These are phyloP conservation scores for Streptanthus diversifolius DNA, from an alignment of 345 rosid genomes.

Conservation along the genomic window DNA sequence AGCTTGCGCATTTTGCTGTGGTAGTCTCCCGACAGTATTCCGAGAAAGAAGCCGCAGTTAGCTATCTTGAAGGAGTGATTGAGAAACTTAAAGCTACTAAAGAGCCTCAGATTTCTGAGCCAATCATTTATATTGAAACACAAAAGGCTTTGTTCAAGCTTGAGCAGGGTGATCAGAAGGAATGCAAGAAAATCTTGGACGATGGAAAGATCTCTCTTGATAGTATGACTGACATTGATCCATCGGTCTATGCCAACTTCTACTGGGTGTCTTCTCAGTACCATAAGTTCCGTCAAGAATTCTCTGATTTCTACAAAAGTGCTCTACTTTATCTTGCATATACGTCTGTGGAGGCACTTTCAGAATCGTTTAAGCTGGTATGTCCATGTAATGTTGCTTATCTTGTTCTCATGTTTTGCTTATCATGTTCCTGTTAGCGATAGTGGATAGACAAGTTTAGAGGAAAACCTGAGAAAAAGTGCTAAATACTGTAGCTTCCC, in stretches of 20 bases:
- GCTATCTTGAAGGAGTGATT: slow-evolving; percentile 79
- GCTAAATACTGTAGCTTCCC: background rate
- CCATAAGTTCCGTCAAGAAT: slow-evolving; percentile 76
- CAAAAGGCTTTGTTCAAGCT: slow-evolving; percentile 85
- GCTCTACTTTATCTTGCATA: slow-evolving; percentile 97
- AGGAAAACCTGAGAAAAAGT: background rate
- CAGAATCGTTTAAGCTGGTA: slow-evolving; percentile 96
- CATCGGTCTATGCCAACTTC: slow-evolving; percentile 82
- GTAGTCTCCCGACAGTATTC: slow-evolving; percentile 85
- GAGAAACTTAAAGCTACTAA: slow-evolving; percentile 75
- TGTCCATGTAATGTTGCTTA: background rate
- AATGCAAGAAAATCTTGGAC: slow-evolving; percentile 84
- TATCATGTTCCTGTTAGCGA: background rate
- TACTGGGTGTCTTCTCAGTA: slow-evolving; percentile 95
- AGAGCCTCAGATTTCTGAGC: slow-evolving; percentile 81
- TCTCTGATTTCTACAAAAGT: slow-evolving; percentile 86
- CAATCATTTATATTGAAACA: slow-evolving; percentile 81
- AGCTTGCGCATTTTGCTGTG: slow-evolving; percentile 95
- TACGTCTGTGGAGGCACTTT: slow-evolving; percentile 86
- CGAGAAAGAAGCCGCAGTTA: slow-evolving; percentile 92
- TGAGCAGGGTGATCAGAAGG: slow-evolving; percentile 85
- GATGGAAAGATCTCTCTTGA: slow-evolving; percentile 83
- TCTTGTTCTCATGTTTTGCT: background rate
- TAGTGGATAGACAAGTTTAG: background rate
- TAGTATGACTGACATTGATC: slow-evolving; percentile 98